Evolutionary conservation across 345 rosid genomes (phyloP), one percentile per base, ranked within the genome.

Genomic region (Rubroshorea leprosula): DNA sequence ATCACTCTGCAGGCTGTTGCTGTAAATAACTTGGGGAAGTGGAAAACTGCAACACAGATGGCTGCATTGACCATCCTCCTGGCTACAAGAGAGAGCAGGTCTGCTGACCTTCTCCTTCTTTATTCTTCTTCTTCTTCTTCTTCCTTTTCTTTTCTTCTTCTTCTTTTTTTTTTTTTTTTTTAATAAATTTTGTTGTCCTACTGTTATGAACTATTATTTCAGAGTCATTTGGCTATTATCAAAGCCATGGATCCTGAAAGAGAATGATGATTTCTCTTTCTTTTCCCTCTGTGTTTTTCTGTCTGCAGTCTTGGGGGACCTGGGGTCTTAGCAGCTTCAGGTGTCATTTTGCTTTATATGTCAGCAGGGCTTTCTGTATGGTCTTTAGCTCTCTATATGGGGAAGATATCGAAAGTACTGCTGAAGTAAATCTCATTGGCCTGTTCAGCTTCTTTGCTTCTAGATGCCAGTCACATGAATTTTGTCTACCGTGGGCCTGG

Each of bases 21-120:
- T 25, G 97, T 93, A 63, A 93, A 85, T 82, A 93, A 79, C 65
- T 74, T 93, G 78, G 99, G 99, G 38, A 93, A 93, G 70, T 89
- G 97, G 99, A 93, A 93, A 85, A 93, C 99, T 12, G 99, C 99
- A 15, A 75, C 94, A 26, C 99, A 93, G 81, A 93, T 93, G 99
- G 78, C 64, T 68, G 97, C 99, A 1, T 64, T 93, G 56, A 89
- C 87, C 63, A 83, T 93, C 76, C 90, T 93, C 38, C 76, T 93
- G 57, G 94, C 92, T 47, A 82, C 86, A 61, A 78, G 90, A 67
- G 95, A 90, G 65, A 79, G 78, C 85, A 83, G 87, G 94, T 86
- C n/a, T n/a, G n/a, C n/a, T n/a, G n/a, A n/a, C n/a, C n/a, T n/a
- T n/a, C n/a, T n/a, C n/a, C n/a, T n/a, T n/a, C n/a, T n/a, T n/a